Conservation (phyloP, 1,284 basidiomycete species). For the Ustilago sp. region DNA sequence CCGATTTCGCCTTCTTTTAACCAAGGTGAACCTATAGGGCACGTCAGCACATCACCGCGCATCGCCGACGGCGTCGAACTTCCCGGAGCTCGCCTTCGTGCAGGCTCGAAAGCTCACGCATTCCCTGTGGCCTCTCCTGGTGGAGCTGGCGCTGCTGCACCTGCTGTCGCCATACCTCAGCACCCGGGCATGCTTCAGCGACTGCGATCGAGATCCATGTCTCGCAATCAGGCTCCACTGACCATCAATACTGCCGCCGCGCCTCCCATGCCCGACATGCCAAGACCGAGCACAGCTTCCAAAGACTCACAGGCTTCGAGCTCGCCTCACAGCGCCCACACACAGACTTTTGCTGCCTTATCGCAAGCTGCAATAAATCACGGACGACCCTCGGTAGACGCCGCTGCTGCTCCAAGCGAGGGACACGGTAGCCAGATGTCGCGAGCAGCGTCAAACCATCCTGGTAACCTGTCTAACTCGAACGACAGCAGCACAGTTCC, state of each 20-base stretch:
- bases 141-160: not conserved
- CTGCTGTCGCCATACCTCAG: slow-evolving; percentile 17
- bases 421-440: slow-evolving; percentile 13
- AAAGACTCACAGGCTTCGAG: slow-evolving; percentile 42
- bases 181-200: slow-evolving; percentile 34
- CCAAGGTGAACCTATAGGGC: slow-evolving; percentile 22
- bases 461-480: slow-evolving; percentile 8
- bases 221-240: slow-evolving; percentile 29
- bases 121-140: slow-evolving; percentile 17
- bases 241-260: slow-evolving; percentile 41
- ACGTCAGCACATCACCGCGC: slow-evolving; percentile 21
- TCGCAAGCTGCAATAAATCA: slow-evolving; percentile 30
- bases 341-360: slow-evolving; percentile 27
- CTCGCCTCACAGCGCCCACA: slow-evolving; percentile 35
- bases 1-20: slow-evolving; percentile 33
- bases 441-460: slow-evolving; percentile 10
- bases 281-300: slow-evolving; percentile 34
- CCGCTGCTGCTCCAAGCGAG: slow-evolving; percentile 6
- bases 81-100: slow-evolving; percentile 19
- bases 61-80: slow-evolving; percentile 15
- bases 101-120: slow-evolving; percentile 19
- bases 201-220: slow-evolving; percentile 29
- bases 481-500: slow-evolving; percentile 9
- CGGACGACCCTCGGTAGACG: slow-evolving; percentile 24
- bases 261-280: slow-evolving; percentile 41